Conservation (phyloP, 495 filamentous ascomycete species). For the Xylaria venustula region DNA sequence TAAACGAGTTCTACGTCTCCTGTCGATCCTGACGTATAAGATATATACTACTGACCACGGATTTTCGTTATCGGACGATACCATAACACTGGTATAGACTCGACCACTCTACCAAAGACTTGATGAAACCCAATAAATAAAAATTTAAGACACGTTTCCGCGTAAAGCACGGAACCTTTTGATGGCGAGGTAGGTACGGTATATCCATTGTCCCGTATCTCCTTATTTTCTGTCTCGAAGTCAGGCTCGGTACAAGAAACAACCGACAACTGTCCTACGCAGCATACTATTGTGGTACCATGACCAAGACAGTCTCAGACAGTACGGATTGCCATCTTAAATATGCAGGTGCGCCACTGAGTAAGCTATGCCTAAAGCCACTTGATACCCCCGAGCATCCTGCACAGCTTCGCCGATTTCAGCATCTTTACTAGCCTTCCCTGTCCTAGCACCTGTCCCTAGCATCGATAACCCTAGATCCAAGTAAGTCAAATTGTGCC, state of each 20-base stretch:
- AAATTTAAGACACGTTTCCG: neutral
- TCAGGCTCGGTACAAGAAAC: neutral
- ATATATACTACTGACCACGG: neutral
- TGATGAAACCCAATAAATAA: neutral
- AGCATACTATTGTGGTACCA: neutral
- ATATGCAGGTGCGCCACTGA: neutral
- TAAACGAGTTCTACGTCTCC: neutral
- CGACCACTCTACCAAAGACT: too few relatives aligned
- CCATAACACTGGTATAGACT: too few relatives aligned
- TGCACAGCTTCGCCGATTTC: slow-evolving; percentile 15
- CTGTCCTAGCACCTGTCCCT: too few relatives aligned
- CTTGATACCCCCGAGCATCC: slow-evolving; percentile 1
- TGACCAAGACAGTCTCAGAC: too few relatives aligned
- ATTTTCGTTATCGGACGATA: neutral
- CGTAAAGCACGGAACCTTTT: neutral
- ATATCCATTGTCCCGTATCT: neutral
- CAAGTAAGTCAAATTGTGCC: slow-evolving; percentile 1
- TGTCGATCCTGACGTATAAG: neutral
- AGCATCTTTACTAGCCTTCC: slow-evolving; percentile 5
- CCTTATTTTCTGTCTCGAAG: neutral
- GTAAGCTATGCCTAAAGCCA: slow-evolving; percentile 4
- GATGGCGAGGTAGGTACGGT: too few relatives aligned
- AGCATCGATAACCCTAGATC: neutral
- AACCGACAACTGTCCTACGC: neutral
- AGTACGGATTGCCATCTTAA: neutral